Base-by-base conservation (phyloP, 78 protist species). In the Isochrysis galbana region DNA sequence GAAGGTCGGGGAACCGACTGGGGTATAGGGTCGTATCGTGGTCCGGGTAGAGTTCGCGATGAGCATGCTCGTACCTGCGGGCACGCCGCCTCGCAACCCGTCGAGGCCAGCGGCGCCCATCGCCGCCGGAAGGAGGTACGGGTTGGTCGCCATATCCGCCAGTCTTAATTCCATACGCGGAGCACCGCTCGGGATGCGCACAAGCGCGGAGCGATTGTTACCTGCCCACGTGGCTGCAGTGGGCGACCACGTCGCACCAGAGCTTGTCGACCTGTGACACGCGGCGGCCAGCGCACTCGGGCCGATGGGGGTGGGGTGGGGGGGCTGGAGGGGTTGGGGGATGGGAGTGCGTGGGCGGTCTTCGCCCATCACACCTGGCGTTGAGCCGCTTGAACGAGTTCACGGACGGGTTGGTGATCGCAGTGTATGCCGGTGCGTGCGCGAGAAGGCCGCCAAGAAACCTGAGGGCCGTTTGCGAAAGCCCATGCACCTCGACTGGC, bases 221-320 rank as follows among this genome's bases (percentile, higher is more conserved):
- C 77, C 72, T 22, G 47, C 41, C 69, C 70, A 51, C 34, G 74
- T n/a, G 90, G 45, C 72, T 11, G 26, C 34, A 2, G 47, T 80
- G 29, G 88, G 88, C 25, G 88, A 44, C 88, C 88, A 80, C 55
- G 88, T 80, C 41, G 88, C 67, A n/a, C 67, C 90, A 42, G 90
- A 51, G n/a, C n/a, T n/a, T n/a, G n/a, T n/a, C n/a, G n/a, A n/a
- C n/a, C n/a, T n/a, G n/a, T n/a, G n/a, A n/a, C n/a, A n/a, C n/a
- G n/a, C n/a, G n/a, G n/a, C n/a, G n/a, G n/a, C n/a, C n/a, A n/a
- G n/a, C n/a, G n/a, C n/a, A n/a, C n/a, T n/a, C n/a, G n/a, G n/a
- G n/a, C n/a, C n/a, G n/a, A n/a, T n/a, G n/a, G n/a, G n/a, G n/a
- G n/a, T n/a, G n/a, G n/a, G n/a, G n/a, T n/a, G n/a, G n/a, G n/a